phyloP scores from a whole-genome alignment of 768 basidiomycete genomes.

The Rickenella mellea region DNA sequence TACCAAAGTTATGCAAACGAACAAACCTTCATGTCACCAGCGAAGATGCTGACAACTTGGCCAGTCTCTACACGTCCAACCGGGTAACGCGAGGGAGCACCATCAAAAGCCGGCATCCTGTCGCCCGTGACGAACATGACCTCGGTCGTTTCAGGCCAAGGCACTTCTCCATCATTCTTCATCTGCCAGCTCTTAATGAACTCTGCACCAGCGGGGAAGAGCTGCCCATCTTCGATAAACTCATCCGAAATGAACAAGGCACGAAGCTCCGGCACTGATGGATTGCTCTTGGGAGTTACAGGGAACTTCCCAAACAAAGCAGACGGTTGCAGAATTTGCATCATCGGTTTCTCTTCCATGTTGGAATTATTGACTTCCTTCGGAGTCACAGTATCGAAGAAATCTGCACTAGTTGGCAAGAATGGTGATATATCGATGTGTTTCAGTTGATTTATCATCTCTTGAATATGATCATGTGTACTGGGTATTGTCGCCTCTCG shows the following conservation, averaged over 20 bases:
- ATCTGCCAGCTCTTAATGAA: conserved; percentile 81
- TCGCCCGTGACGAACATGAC: conserved; percentile 67
- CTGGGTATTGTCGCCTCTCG: neutral
- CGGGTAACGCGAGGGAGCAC: conserved; percentile 22
- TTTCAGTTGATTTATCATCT: neutral
- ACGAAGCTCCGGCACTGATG: too few relatives aligned
- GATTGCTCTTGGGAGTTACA: neutral
- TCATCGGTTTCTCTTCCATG: neutral
- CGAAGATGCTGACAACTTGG: conserved; percentile 53
- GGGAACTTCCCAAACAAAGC: neutral
- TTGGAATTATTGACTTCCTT: neutral
- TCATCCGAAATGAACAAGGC: conserved; percentile 57
- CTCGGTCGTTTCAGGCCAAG: conserved; percentile 65
- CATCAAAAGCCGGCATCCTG: conserved; percentile 32
- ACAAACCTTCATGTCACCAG: conserved; percentile 64
- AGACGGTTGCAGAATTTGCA: too few relatives aligned
- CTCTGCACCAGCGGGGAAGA: conserved; percentile 75
- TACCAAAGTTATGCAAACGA: neutral
- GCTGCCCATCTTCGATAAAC: conserved; percentile 66
- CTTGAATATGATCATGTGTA: neutral
- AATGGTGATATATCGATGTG: neutral
- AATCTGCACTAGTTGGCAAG: neutral
- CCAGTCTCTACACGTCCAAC: conserved; percentile 54
- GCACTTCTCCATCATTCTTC: conserved; percentile 47
- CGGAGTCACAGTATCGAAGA: neutral